Evolutionary conservation across 2,329 filamentous ascomycete genomes (phyloP).

Genomic region (Metarhizium rileyi): DNA sequence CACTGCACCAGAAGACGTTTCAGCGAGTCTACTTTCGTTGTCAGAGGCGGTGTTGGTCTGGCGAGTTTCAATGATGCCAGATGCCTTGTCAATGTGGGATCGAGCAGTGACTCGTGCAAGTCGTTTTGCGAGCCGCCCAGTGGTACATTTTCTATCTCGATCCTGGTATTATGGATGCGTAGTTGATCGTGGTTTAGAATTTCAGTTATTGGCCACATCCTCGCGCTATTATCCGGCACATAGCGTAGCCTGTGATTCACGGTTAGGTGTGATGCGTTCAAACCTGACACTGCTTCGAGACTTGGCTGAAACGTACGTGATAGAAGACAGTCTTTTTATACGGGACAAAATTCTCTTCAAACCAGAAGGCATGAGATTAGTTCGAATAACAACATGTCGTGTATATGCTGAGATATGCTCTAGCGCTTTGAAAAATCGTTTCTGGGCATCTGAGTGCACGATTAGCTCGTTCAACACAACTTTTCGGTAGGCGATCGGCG

Average conservation of each 20-base stretch:
- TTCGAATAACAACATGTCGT: conserved; percentile 29
- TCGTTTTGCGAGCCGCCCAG: conserved; percentile 26
- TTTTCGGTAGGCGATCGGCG: conserved; percentile 31
- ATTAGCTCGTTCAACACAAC: conserved; percentile 29
- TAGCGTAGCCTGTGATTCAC: conserved; percentile 28
- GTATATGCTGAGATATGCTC: conserved; percentile 28
- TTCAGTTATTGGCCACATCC: conserved; percentile 29
- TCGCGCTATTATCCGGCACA: conserved; percentile 15
- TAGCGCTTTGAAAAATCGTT: conserved; percentile 21
- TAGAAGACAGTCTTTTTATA: conserved; percentile 26
- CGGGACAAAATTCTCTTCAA: conserved; percentile 25
- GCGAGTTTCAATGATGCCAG: conserved; percentile 32
- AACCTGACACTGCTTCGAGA: neutral
- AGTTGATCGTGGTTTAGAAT: conserved; percentile 24
- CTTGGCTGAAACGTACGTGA: conserved; percentile 23
- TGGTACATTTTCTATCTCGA: conserved; percentile 33
- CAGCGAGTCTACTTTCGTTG: conserved; percentile 29
- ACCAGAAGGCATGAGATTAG: conserved; percentile 27
- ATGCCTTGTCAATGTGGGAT: conserved; percentile 27
- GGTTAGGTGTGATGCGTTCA: neutral
- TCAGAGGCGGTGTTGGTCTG: conserved; percentile 29
- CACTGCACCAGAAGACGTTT: conserved; percentile 31
- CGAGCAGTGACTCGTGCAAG: conserved; percentile 25
- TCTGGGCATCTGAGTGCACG: conserved; percentile 23
- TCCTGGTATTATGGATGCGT: conserved; percentile 18